Base-by-base conservation (phyloP, 257 asterid species). In the Avicennia marina region DNA sequence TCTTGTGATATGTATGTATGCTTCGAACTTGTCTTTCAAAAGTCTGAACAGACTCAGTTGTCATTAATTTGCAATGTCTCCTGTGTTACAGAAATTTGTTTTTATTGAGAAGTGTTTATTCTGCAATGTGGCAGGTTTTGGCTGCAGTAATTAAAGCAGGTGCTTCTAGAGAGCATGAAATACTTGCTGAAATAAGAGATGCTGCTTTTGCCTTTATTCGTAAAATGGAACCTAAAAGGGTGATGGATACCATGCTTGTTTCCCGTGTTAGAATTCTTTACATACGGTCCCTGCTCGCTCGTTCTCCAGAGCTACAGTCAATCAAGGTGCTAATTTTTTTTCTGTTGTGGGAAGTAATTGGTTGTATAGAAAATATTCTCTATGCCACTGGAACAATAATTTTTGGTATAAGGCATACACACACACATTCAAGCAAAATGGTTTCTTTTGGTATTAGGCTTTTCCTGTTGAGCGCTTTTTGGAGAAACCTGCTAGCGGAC, bases 71-170 rank as follows among this genome's bases (percentile, higher is more conserved):
- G n/a, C n/a, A n/a, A n/a, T n/a, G n/a, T n/a, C n/a, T n/a, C n/a
- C n/a, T n/a, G n/a, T n/a, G n/a, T n/a, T n/a, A n/a, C n/a, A n/a
- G n/a, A n/a, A n/a, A n/a, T n/a, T n/a, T 29, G 34, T 8, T 29
- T 29, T 29, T 29, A 7, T 16, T 26, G 10, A 36, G 13, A 29
- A 29, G 3, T 5, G 41, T 1, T 12, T 66, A 22, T 54, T 60
- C 65, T 53, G 59, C 68, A 34, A 56, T 48, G 43, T 65, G 2
- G 62, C 77, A 93, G 99, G 99, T 93, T 74, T 73, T 93, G 75
- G 99, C 99, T 66, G 97, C 99, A 46, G 99, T 93, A 48, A 89
- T 93, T 54, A 93, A 93, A 76, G 99, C 99, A 46, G 99, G 99
- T 66, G 99, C 99, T 70, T 86, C 99, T 22, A 82, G 99, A 73